phyloP scores from a whole-genome alignment of 305 asterid species.

The Rubia peregrina region DNA sequence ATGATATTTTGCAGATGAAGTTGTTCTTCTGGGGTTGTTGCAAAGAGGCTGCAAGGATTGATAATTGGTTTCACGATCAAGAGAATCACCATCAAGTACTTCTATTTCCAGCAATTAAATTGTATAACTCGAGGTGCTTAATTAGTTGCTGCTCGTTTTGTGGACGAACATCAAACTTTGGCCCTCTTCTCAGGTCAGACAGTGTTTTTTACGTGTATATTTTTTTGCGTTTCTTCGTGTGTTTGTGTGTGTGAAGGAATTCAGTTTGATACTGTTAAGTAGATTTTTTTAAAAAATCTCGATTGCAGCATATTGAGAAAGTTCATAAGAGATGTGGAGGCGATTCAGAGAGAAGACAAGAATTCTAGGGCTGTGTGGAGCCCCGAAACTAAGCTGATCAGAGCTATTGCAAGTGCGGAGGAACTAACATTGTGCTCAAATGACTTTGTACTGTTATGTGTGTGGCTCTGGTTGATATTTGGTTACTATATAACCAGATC shows the following conservation, averaged over 20 bases:
- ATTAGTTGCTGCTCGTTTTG: constrained; percentile 68
- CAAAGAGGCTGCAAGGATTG: neutral
- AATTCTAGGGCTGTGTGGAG: constrained; percentile 88
- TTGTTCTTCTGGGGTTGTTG: neutral
- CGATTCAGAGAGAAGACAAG: constrained; percentile 66
- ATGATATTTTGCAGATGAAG: constrained; percentile 16
- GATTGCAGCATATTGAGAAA: constrained; percentile 78
- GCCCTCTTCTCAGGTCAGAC: constrained; percentile 82
- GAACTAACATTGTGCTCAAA: constrained; percentile 11
- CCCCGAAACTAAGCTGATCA: constrained; percentile 83
- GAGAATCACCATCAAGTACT: constrained; percentile 47
- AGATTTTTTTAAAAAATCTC: neutral
- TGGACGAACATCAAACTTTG: constrained; percentile 89
- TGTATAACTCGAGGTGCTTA: constrained; percentile 68
- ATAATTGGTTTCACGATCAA: neutral
- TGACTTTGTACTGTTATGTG: constrained; percentile 10
- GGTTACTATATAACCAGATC: too few relatives aligned
- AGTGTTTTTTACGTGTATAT: neutral
- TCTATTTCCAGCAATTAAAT: constrained; percentile 38
- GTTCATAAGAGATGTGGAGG: constrained; percentile 61
- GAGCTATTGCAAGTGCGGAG: constrained; percentile 63
- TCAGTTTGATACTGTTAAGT: constrained; percentile 6
- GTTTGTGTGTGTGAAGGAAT: neutral
- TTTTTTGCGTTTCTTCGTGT: neutral
- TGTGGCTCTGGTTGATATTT: too few relatives aligned